Conservation (phyloP, 768 basidiomycete species). For the Amanita molliuscula region DNA sequence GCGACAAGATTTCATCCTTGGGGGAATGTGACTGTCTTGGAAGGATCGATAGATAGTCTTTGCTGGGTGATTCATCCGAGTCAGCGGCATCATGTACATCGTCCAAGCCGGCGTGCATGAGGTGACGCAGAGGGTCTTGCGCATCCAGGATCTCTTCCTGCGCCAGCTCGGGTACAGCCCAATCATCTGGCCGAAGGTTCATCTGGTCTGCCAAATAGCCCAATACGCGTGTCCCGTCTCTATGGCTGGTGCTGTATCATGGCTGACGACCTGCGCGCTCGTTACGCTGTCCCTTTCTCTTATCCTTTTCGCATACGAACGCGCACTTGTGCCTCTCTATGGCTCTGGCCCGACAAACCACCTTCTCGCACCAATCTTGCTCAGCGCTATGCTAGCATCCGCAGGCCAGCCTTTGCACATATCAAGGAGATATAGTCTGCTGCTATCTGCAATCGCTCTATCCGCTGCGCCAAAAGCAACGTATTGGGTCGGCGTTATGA, state of each 20-base stretch:
- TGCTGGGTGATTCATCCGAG: slow-evolving; percentile 14
- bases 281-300: slow-evolving; percentile 35
- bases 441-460: slow-evolving; percentile 30
- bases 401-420: slow-evolving; percentile 30
- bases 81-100: slow-evolving; percentile 18
- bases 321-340: slow-evolving; percentile 59
- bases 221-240: too few relatives aligned
- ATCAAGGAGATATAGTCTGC: slow-evolving; percentile 17
- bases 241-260: not conserved
- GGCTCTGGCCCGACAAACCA: slow-evolving; percentile 45
- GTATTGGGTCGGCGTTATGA: slow-evolving; percentile 55
- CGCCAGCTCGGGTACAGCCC: slow-evolving; percentile 22
- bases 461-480: slow-evolving; percentile 48
- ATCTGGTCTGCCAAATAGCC: too few relatives aligned
- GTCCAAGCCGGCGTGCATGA: slow-evolving; percentile 23
- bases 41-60: slow-evolving; percentile 27
- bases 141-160: slow-evolving; percentile 45
- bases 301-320: slow-evolving; percentile 50
- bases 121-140: slow-evolving; percentile 52
- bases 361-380: slow-evolving; percentile 30
- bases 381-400: slow-evolving; percentile 25
- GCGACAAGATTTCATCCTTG: slow-evolving; percentile 33
- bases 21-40: slow-evolving; percentile 46
- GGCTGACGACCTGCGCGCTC: not conserved
- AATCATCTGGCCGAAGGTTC: slow-evolving; percentile 9